A percentile compares a stretch with the other conserved stretches of the same genome.
Evolutionary conservation across 1,284 basidiomycete genomes (phyloP).

Genomic region (Cutaneotrichosporon dermatis): DNA sequence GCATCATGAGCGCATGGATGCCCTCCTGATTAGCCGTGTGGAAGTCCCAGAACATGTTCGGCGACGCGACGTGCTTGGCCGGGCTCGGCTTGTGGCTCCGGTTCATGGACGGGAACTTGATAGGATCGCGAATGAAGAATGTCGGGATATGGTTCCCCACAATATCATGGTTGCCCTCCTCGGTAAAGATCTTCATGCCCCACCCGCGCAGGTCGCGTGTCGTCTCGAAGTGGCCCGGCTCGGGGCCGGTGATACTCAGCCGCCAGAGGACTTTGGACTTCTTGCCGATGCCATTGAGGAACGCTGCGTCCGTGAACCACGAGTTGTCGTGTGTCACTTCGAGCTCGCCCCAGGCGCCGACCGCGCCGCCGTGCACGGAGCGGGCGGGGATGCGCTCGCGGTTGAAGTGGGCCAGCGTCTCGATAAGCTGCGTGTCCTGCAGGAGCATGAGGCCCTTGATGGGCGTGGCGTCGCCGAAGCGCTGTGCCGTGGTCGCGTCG

Average conservation of each 20-base stretch:
- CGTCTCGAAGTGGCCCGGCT: constrained; percentile 61
- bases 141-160: constrained; percentile 57
- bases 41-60: constrained; percentile 61
- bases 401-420: constrained; percentile 58
- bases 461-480: constrained; percentile 12
- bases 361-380: constrained; percentile 67
- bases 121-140: constrained; percentile 77
- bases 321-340: constrained; percentile 58
- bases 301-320: constrained; percentile 38
- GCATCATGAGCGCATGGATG: constrained; percentile 72
- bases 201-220: constrained; percentile 83
- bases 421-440: constrained; percentile 17
- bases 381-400: constrained; percentile 82
- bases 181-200: constrained; percentile 80
- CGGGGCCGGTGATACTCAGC: constrained; percentile 76
- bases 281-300: constrained; percentile 60
- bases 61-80: constrained; percentile 55
- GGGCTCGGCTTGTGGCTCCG: constrained; percentile 64
- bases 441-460: constrained; percentile 13
- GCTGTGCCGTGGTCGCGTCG: constrained; percentile 9
- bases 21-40: constrained; percentile 53
- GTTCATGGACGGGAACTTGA: constrained; percentile 77
- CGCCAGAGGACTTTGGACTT: constrained; percentile 71
- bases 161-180: constrained; percentile 80
- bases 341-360: constrained; percentile 76